Evolutionary conservation across 768 basidiomycete species (phyloP), one percentile per base, ranked within the genome.

Genomic region (Auricularia sp.): DNA sequence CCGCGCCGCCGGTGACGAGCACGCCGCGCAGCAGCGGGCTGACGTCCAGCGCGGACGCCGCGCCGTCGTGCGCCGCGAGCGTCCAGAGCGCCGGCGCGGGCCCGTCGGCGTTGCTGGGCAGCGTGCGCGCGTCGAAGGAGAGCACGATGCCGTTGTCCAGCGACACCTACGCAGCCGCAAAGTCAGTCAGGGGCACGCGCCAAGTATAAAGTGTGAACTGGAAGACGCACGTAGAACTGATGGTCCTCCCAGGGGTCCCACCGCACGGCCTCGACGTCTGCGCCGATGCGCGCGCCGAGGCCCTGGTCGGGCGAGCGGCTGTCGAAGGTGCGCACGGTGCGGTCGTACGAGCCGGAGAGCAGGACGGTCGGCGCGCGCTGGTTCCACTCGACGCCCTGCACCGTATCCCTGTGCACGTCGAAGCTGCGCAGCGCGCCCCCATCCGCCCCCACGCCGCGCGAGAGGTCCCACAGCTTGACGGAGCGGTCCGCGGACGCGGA

Each of bases 361-460:
- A 99, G 77, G 34, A 97, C 92, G 8, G 88, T 90, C 21, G 95
- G 91, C 67, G 97, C 89, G 63, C 82, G 81, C 36, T 85, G 82
- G 73, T 97, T 97, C 97, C 97, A 99, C 70, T 94, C 89, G 7
- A 99, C 93, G 2, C 91, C 86, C 76, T 98, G 95, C 29, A 99
- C 91, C 78, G 96, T 98, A 75, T 97, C 94, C 72, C 86, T 90
- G 73, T 94, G 92, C 12, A 59, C 56, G 23, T 59, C 56, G 56
- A 59, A 59, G 23, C 56, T 59, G 16, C 56, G 14, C 3, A 59
- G 29, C 34, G 56, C 56, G 47, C 47, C 47, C 47, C 78, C 81
- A 68, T 75, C 76, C 12, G 79, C n/a, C n/a, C n/a, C n/a, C n/a
- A n/a, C 29, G 83, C 62, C 82, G 14, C 91, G 81, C 44, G 82